Evolutionary conservation across 768 basidiomycete species (phyloP).

Genomic region (Cystobasidiopsis lactophilus): DNA sequence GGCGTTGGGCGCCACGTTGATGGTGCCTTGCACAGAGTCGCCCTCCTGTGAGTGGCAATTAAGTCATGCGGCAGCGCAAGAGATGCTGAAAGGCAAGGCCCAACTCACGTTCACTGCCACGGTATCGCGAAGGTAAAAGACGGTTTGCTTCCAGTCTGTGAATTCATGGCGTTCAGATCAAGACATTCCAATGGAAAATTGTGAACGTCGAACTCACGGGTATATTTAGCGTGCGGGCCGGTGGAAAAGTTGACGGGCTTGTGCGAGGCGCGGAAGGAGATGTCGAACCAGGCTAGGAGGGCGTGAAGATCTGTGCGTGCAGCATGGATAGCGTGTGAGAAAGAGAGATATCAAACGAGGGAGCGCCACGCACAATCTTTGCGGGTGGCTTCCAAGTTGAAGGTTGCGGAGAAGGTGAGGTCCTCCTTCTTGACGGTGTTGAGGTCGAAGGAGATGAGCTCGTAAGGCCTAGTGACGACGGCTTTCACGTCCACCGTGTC

Average conservation of each 20-base stretch:
- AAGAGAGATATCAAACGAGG: not conserved
- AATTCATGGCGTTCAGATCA: too few species aligned
- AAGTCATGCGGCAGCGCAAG: not conserved
- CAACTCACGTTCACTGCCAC: conserved; percentile 33
- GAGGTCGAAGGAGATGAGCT: conserved; percentile 82
- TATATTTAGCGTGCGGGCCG: conserved; percentile 72
- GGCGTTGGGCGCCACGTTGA: conserved; percentile 67
- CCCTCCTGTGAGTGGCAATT: conserved; percentile 35
- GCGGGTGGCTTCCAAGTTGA: conserved; percentile 56
- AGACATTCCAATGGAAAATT: too few species aligned
- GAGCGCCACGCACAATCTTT: conserved; percentile 56
- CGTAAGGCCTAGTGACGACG: conserved; percentile 76
- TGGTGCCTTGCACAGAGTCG: conserved; percentile 45
- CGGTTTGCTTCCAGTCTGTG: conserved; percentile 33
- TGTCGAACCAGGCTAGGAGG: conserved; percentile 98
- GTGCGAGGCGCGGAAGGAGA: conserved; percentile 83
- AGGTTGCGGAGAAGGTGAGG: conserved; percentile 59
- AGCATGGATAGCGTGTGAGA: not conserved
- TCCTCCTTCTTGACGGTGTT: conserved; percentile 87
- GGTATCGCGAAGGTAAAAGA: conserved; percentile 81
- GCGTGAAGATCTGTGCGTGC: conserved; percentile 59
- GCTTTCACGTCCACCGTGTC: conserved; percentile 96
- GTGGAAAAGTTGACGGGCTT: conserved; percentile 91
- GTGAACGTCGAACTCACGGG: conserved; percentile 22
- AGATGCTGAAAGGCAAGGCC: not conserved